Evolutionary conservation across 2,329 filamentous ascomycete species (phyloP), one percentile per base, ranked within the genome.

Genomic region (Pyricularia pennisetigena): DNA sequence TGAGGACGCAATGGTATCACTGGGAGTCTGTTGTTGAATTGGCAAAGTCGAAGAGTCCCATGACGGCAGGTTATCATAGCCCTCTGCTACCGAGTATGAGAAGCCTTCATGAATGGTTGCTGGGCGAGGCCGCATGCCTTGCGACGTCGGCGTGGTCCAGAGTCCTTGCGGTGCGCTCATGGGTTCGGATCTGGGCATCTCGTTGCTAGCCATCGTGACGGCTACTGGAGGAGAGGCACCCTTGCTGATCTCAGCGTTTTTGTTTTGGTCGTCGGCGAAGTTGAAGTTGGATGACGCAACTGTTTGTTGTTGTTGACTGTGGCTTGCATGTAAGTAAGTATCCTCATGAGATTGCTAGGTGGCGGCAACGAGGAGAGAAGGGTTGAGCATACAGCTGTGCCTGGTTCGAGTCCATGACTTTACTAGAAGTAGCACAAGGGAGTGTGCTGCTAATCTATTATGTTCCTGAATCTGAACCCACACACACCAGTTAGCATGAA

Each of bases 41-140:
- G 83, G 81, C 71, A 87, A 76, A 4, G 79, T 81, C 54, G 84
- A 83, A 28, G 85, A 80, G 72, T 87, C 86, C 86, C 86, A 89
- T 2, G 84, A 81, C 20, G 83, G 80, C 64, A 88, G 74, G 4
- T 81, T 79, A 64, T 80, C 79, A 71, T 82, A 86, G 63, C 85
- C 82, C 70, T 86, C 85, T 49, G 80, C 80, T 70, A 85, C 78
- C 73, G 83, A 86, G 76, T 85, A 88, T 23, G 85, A 84, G 74
- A 88, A 87, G 67, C 83, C 84, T 74, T 87, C 86, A 72, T 88
- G 85, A 69, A 88, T 87, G 57, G 85, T 86, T 62, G 83, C 83
- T 68, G 86, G 85, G 57, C 85, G 82, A 64, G 82, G 83, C 70
- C 83, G 80, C 72, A 81, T 75, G 69, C 81, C 77, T 68, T 85